Base-by-base conservation (phyloP, 768 basidiomycete species). In the Wakefieldia striispora region DNA sequence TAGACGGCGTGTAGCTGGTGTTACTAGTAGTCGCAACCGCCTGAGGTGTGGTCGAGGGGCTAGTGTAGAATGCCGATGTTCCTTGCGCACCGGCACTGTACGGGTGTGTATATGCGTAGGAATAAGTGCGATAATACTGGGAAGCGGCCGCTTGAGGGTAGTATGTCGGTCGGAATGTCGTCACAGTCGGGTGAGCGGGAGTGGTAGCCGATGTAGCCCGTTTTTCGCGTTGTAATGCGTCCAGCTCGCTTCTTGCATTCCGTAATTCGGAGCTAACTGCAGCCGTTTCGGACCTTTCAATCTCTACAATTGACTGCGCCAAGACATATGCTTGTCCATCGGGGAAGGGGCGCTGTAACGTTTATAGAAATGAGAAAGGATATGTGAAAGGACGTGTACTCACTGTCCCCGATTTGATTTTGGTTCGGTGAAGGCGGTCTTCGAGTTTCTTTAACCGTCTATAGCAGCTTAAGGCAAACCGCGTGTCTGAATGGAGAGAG, bases 161-260 rank as follows among this genome's bases (percentile, higher is more conserved):
- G 43, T 66, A 70, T 2, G 66, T 64, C 34, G 76, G 71, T 38
- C 80, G 74, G 41, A 74, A 66, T 16, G 74, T 63, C 26, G 67
- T 61, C 16, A 69, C 54, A 9, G 68, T 61, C 11, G 64, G 49
- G 6, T 68, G 62, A n/a, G 70, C 67, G 12, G 67, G 43, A 66
- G 69, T 14, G 16, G 52, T 6, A 33, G 44, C 49, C 6, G 60
- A 63, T 27, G 58, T 40, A n/a, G 74, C 71, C 26, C 84, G 84
- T 64, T 84, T 86, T 68, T 86, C 84, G 52, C 83, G 77, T 56
- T 88, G 83, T 45, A 84, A 62, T 47, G 77, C 78, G 58, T 91
- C 89, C 45, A 83, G 69, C 53, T 89, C 85, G 36, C 77, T 70
- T 27, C 84, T 77, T 20, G 81, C 80, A 31, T 73, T 73, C 47